Evolutionary conservation across 2,329 filamentous ascomycete genomes (phyloP).

Genomic region (Nakataea oryzae): DNA sequence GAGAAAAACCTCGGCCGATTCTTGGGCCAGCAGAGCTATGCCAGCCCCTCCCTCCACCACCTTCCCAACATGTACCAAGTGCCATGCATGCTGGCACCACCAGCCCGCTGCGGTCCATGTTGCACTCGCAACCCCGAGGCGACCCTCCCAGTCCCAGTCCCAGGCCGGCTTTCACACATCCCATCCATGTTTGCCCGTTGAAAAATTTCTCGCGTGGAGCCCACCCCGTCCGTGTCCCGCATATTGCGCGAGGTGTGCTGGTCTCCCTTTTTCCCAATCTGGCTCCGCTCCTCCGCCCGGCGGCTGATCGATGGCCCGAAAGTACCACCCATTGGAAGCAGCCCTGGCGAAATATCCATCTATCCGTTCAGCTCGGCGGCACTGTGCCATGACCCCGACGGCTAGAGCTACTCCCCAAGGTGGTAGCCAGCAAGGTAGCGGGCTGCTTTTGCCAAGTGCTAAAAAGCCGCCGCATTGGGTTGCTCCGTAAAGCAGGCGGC

Average conservation of each 20-base stretch:
- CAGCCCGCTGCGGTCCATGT: not conserved
- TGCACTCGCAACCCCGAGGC: not conserved
- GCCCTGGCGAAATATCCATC: not conserved
- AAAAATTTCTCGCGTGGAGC: not conserved
- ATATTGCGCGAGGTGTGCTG: not conserved
- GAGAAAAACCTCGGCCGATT: not conserved
- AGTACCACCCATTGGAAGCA: not conserved
- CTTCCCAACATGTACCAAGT: not conserved
- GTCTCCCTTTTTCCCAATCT: not conserved
- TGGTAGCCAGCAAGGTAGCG: not conserved
- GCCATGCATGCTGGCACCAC: not conserved
- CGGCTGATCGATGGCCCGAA: not conserved
- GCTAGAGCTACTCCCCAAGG: not conserved
- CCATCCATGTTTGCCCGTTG: not conserved
- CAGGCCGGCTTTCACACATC: not conserved
- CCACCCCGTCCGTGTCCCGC: not conserved
- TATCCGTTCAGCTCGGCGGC: not conserved
- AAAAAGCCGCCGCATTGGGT: not conserved
- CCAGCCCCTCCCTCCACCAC: not conserved
- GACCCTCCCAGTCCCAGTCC: not conserved
- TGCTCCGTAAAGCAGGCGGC: not conserved
- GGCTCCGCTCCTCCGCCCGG: not conserved
- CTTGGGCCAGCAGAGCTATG: not conserved
- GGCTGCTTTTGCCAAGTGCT: not conserved
- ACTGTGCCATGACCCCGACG: not conserved